Evolutionary conservation across 139 green algal genomes (phyloP).

Genomic region (Gonium pectorale): DNA sequence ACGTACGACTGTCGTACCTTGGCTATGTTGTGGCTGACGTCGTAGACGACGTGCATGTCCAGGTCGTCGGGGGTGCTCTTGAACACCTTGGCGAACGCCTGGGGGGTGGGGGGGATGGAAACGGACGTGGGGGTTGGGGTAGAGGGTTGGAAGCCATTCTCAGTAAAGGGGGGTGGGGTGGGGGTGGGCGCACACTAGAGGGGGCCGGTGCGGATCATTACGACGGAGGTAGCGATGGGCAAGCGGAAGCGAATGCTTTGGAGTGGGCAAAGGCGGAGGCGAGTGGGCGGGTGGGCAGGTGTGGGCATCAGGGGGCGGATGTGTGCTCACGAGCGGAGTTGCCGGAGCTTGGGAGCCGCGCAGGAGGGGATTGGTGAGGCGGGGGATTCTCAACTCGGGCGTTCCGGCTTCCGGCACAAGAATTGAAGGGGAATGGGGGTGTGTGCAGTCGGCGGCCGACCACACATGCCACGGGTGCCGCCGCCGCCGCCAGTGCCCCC

Average conservation of each 20-base stretch:
- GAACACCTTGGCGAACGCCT: constrained; percentile 90
- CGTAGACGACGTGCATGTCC: constrained; percentile 95
- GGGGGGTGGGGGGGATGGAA: neutral
- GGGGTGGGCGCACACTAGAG: neutral
- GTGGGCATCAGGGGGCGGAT: too few species aligned
- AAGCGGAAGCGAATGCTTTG: too few species aligned
- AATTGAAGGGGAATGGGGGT: too few species aligned
- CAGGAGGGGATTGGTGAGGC: too few species aligned
- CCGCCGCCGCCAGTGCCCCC: too few species aligned
- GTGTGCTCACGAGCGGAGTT: too few species aligned
- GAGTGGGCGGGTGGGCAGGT: too few species aligned
- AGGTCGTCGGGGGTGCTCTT: constrained; percentile 82
- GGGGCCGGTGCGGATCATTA: neutral
- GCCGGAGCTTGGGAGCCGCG: too few species aligned
- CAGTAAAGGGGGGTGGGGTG: neutral
- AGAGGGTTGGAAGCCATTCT: neutral
- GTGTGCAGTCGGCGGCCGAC: too few species aligned
- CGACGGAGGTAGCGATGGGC: neutral
- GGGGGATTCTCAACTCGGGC: too few species aligned
- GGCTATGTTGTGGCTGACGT: constrained; percentile 94
- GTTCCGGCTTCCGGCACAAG: too few species aligned
- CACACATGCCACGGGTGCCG: too few species aligned
- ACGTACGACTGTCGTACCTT: constrained; percentile 66
- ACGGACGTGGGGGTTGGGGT: neutral
- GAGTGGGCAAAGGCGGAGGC: neutral